A percentile compares a stretch with the other conserved stretches of the same genome.
Evolutionary conservation across 2,329 filamentous ascomycete species (phyloP).

Genomic region (Bipolaris gigantea): DNA sequence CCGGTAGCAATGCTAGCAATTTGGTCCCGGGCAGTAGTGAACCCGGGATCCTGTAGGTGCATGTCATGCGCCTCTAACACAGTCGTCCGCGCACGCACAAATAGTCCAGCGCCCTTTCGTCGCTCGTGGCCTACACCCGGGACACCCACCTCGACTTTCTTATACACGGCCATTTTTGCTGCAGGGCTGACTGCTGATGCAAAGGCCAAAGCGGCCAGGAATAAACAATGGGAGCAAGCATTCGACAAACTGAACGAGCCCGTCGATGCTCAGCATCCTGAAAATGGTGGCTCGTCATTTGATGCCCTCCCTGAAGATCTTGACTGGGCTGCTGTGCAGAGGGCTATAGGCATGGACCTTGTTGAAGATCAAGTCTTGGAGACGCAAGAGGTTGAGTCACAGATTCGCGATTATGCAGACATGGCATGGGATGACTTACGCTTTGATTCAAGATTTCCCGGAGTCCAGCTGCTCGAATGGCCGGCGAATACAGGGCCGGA

Average conservation of each 20-base stretch:
- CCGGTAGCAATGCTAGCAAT: constrained; percentile 64
- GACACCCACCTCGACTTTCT: constrained; percentile 63
- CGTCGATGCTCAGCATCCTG: not conserved
- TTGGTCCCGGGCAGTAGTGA: constrained; percentile 68
- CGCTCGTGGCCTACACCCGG: constrained; percentile 54
- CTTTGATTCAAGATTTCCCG: constrained; percentile 35
- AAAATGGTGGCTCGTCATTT: constrained; percentile 5
- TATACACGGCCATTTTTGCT: constrained; percentile 69
- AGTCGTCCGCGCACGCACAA: constrained; percentile 54
- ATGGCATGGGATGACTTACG: constrained; percentile 32
- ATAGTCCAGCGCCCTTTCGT: constrained; percentile 54
- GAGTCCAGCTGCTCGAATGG: constrained; percentile 35
- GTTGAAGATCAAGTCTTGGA: constrained; percentile 23
- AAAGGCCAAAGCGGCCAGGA: constrained; percentile 56
- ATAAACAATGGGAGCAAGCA: constrained; percentile 63
- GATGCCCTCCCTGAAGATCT: constrained; percentile 22
- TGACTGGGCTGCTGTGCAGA: constrained; percentile 27
- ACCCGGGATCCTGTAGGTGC: constrained; percentile 64
- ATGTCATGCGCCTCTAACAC: constrained; percentile 59
- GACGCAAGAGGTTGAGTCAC: constrained; percentile 17
- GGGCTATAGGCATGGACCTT: constrained; percentile 31
- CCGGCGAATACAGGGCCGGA: constrained; percentile 47
- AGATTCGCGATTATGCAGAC: constrained; percentile 17
- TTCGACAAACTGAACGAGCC: constrained; percentile 49
- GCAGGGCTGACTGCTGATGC: constrained; percentile 66